Percentiles rank a stretch among this genome's conserved stretches.
Evolutionary conservation across 805 yeast genomes (phyloP).

Genomic region (Zygosaccharomyces bailii): DNA sequence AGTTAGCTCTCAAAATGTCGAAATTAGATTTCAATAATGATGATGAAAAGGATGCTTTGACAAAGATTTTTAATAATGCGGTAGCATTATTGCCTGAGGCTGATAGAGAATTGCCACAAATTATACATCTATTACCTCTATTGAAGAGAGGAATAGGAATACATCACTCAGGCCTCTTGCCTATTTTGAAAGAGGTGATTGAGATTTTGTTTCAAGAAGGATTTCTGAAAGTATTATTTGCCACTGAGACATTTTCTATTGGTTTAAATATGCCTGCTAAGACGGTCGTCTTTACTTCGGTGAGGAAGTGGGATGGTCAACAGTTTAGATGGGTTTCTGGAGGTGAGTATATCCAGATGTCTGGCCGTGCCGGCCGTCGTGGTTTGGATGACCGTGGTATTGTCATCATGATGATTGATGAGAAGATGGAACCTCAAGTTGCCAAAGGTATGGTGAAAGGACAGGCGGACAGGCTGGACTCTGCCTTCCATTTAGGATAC

Average conservation of each 20-base stretch:
- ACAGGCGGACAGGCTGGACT: constrained; percentile 94
- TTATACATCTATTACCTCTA: constrained; percentile 83
- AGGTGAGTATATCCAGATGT: constrained; percentile 99
- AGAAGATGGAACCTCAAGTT: constrained; percentile 98
- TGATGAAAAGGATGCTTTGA: constrained; percentile 87
- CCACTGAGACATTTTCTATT: constrained; percentile 97
- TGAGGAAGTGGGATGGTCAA: constrained; percentile 96
- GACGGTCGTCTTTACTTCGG: constrained; percentile 96
- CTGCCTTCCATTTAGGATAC: constrained; percentile 96
- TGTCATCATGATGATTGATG: constrained; percentile 99
- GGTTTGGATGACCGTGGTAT: constrained; percentile 99
- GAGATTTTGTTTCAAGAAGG: constrained; percentile 98
- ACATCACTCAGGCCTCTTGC: constrained; percentile 94
- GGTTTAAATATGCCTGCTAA: constrained; percentile 99
- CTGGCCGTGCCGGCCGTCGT: constrained; percentile 99
- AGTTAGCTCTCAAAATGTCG: constrained; percentile 90
- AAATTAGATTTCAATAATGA: constrained; percentile 91
- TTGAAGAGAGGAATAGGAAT: constrained; percentile 95
- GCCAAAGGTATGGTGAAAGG: constrained; percentile 99
- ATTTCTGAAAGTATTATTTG: constrained; percentile 86
- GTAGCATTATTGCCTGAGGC: constrained; percentile 81
- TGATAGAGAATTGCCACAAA: constrained; percentile 92
- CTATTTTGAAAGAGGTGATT: constrained; percentile 89
- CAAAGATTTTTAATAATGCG: constrained; percentile 89
- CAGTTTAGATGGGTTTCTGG: constrained; percentile 99